phyloP scores from a whole-genome alignment of 306 rosid genomes.

The Carpinus viminea region DNA sequence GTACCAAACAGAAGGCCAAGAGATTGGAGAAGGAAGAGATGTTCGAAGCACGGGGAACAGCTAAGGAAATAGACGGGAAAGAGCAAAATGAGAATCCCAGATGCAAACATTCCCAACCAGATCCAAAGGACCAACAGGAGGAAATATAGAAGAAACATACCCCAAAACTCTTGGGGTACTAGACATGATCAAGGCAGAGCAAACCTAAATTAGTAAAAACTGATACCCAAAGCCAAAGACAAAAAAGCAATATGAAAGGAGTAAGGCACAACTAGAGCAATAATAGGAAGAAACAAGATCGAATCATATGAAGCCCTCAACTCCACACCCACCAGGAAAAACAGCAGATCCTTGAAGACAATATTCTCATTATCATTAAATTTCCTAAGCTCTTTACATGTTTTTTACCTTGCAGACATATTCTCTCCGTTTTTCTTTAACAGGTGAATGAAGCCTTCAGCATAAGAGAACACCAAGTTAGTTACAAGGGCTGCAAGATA shows the following conservation, averaged over 20 bases:
- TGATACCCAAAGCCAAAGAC: slow-evolving; percentile 27
- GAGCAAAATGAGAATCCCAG: slow-evolving; percentile 29
- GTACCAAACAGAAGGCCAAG: slow-evolving; percentile 1
- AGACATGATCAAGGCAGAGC: slow-evolving; percentile 9
- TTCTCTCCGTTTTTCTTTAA: slow-evolving; percentile 98
- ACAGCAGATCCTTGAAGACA: slow-evolving; percentile 47
- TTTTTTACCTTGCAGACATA: slow-evolving; percentile 98
- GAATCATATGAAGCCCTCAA: slow-evolving; percentile 26
- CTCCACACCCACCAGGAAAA: slow-evolving; percentile 43
- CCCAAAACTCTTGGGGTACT: slow-evolving; percentile 10
- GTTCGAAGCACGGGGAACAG: slow-evolving; percentile 16
- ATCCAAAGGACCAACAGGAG: slow-evolving; percentile 29
- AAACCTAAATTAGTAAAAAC: slow-evolving; percentile 26
- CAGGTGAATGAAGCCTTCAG: slow-evolving; percentile 99
- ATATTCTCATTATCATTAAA: slow-evolving; percentile 56
- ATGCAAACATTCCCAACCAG: slow-evolving; percentile 17
- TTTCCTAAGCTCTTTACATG: slow-evolving; percentile 46
- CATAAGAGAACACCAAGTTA: slow-evolving; percentile 93
- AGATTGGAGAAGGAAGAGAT: slow-evolving; percentile 24
- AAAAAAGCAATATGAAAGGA: slow-evolving; percentile 1
- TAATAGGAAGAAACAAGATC: slow-evolving; percentile 23
- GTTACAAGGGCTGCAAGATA: slow-evolving; percentile 73
- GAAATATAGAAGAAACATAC: slow-evolving; percentile 20
- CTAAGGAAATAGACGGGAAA: slow-evolving; percentile 21
- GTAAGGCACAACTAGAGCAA: slow-evolving; percentile 5